phyloP scores from a whole-genome alignment of 768 basidiomycete genomes.

The Leccinellum luteum region DNA sequence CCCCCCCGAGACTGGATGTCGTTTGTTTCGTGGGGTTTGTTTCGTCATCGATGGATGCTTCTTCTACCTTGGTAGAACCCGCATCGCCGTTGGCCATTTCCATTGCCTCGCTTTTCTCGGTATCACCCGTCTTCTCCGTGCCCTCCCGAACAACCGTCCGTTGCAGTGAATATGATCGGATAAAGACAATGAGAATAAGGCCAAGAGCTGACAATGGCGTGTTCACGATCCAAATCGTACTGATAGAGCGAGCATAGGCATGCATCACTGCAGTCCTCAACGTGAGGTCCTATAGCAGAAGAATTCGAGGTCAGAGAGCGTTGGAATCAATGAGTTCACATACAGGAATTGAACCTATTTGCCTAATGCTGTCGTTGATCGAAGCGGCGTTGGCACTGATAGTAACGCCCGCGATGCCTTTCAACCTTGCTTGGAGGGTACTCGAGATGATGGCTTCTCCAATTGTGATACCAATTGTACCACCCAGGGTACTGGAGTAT shows the following conservation, averaged over 20 bases:
- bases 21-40: conserved; percentile 1
- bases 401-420: conserved; percentile 15
- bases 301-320: conserved; percentile 8
- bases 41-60: not conserved
- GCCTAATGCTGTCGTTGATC: conserved; percentile 47
- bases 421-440: conserved; percentile 31
- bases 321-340: not conserved
- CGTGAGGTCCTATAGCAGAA: conserved; percentile 24
- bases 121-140: conserved; percentile 21
- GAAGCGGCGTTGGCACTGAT: conserved; percentile 43
- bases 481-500: conserved; percentile 57
- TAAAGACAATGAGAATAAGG: conserved; percentile 32
- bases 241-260: conserved; percentile 36
- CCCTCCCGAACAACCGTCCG: conserved; percentile 20
- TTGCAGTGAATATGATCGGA: conserved; percentile 37
- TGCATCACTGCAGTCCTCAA: conserved; percentile 34
- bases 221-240: conserved; percentile 41
- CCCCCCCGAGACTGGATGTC: not conserved
- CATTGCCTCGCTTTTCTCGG: conserved; percentile 26
- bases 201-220: conserved; percentile 31
- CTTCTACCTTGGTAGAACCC: not conserved
- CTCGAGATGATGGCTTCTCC: conserved; percentile 71
- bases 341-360: conserved; percentile 37
- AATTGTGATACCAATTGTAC: conserved; percentile 70
- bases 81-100: not conserved